Percentiles rank a stretch among this genome's conserved stretches.
phyloP scores from a whole-genome alignment of 2,329 filamentous ascomycete genomes.

The Scedosporium minutisporum region DNA sequence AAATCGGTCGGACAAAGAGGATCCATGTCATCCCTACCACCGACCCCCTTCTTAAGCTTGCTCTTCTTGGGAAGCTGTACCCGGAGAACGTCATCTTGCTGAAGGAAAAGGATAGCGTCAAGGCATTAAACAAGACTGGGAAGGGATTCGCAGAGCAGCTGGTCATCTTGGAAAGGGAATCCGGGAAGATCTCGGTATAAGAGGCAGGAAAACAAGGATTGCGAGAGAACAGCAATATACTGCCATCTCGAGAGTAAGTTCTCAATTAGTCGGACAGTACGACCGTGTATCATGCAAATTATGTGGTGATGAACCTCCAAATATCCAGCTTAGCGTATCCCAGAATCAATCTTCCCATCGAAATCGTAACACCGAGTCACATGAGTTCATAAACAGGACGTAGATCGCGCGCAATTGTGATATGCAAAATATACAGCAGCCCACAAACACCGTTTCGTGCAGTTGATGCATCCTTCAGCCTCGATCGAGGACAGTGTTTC shows the following conservation, averaged over 20 bases:
- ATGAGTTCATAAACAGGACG: not conserved
- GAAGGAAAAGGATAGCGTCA: not conserved
- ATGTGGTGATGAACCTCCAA: not conserved
- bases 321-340: not conserved
- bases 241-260: no score
- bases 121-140: not conserved
- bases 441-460: not conserved
- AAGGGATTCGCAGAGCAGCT: not conserved
- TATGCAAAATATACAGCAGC: no score
- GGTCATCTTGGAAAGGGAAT: not conserved
- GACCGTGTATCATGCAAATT: not conserved
- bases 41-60: conserved; percentile 1
- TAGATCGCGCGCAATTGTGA: not conserved
- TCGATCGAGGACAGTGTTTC: not conserved
- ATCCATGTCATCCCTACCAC: conserved; percentile 1
- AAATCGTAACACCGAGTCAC: not conserved
- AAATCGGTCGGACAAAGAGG: not conserved
- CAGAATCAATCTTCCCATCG: not conserved
- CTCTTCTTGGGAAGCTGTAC: conserved; percentile 3
- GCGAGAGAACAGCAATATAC: not conserved
- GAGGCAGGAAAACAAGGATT: not conserved
- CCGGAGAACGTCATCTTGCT: conserved; percentile 4
- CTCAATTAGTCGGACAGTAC: no score
- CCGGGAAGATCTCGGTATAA: not conserved
- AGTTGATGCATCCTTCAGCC: not conserved